Evolutionary conservation across 1,284 basidiomycete genomes (phyloP), one percentile per base, ranked within the genome.

Genomic region (Termitomyces sp.): DNA sequence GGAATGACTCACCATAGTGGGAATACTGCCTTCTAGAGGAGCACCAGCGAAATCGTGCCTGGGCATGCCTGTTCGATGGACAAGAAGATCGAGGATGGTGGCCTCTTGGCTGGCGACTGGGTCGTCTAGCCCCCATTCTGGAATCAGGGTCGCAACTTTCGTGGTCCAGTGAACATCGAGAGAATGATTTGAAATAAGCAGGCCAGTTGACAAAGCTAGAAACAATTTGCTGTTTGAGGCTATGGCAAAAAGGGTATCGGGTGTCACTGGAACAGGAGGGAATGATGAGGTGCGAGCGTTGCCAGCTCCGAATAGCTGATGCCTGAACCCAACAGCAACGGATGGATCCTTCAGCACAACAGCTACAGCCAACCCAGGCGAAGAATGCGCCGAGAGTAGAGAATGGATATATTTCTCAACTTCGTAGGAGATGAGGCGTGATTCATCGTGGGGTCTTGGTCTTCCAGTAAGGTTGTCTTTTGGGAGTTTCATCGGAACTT

Each of bases 211-310:
- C 39, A 71, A 52, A 10, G 74, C 62, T n/a, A 72, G 61, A 58
- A 77, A 73, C 1, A 74, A 63, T 56, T 76, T 74, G 64, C 68
- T 71, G 58, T 74, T 74, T 0, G 73, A 75, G 21, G 70, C 74
- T 54, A 76, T 74, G 3, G 71, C 69, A 53, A 74, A 75, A 2
- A 74, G 56, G 0, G 74, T 72, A 52, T 74, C 71, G 2, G 71
- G 71, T 0, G 70, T 72, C 4, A 74, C 64, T 10, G 67, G 69
- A 19, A 55, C 54, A 26, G 36, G 50, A 1, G 50, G 50, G 13
- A 12, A 2, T 59, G 55, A n/a, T 63, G 67, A 41, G 0, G 59
- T 69, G 10, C 63, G 61, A 2, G 70, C 71, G 4, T 65, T 60
- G 6, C 73, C 71, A 56, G 69, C 71, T 6, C 66, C 66, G 1